Conservation (phyloP, 1,139 yeast genomes). For the Pichia sp. region DNA sequence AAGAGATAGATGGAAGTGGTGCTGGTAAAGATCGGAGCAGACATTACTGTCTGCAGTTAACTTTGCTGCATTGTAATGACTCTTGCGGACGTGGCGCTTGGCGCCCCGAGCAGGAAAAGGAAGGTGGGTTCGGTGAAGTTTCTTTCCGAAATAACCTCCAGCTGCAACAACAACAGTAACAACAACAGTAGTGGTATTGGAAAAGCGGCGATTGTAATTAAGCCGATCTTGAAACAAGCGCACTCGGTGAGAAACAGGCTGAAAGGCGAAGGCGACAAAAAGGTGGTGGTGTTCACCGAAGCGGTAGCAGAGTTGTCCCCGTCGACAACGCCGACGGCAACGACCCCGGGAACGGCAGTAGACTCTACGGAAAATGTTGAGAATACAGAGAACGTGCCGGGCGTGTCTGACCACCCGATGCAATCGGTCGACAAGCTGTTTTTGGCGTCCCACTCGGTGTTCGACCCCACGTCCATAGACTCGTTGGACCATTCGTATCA, state of each 20-base stretch:
- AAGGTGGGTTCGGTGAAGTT: conserved; percentile 2
- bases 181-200: background rate
- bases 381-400: background rate
- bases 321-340: background rate
- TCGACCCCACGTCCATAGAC: background rate
- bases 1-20: background rate
- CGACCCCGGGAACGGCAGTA: background rate
- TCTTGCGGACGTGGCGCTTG: background rate
- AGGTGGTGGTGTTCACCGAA: background rate
- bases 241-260: background rate
- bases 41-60: background rate
- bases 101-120: background rate
- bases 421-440: background rate
- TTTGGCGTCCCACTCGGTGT: background rate
- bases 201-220: background rate
- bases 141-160: background rate
- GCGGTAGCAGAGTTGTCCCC: background rate
- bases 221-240: background rate
- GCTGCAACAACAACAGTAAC: background rate
- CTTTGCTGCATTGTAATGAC: background rate
- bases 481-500: background rate
- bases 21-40: background rate
- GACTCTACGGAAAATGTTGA: background rate
- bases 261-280: background rate
- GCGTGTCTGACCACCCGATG: background rate